Evolutionary conservation across 345 rosid species (phyloP), one percentile per base, ranked within the genome.

Genomic region (Psidium guajava): DNA sequence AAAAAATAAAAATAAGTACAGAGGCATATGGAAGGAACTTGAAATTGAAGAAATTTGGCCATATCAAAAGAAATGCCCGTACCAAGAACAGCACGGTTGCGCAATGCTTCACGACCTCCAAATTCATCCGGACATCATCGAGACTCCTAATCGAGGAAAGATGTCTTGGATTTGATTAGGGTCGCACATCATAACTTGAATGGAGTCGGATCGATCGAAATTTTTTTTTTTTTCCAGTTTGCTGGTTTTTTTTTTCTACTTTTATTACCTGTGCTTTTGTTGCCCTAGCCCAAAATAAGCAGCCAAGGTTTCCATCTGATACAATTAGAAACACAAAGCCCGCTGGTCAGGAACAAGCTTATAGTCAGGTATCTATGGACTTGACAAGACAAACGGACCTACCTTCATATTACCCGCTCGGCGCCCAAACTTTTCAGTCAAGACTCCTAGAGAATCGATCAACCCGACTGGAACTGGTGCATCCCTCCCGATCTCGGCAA

Each of bases 351-450:
- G 80, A 11, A 40, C 58, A 25, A 18, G 6, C 6, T 21, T 2
- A 24, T 53, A 49, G 47, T 0, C 50, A 42, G 27, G 49, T 11
- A 27, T 54, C 51, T 49, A 32, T 13, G 28, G 36, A 77, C 22
- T 27, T 18, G 50, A 83, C 40, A 2, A 77, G 32, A 40, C 44
- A 74, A 2, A 36, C 11, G 47, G 80, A 20, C 47, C 61, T 91
- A 95, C 98, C 98, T 97, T 97, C 95, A 97, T 95, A 81, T 97
- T 89, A 52, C 99, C 99, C 83, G 99, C 98, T 91, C 98, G 88
- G 86, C 89, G 91, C 59, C 99, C 98, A 88, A 97, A 97, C 84
- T 91, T 95, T 53, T 90, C 89, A 28, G 89, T 75, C 89, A 97
- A 85, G 58, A 97, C 90, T 24, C 94, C 96, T 54, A 97, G 89